A percentile compares a stretch with the other conserved stretches of the same genome.
Evolutionary conservation across 805 yeast genomes (phyloP).

Genomic region (Suhomyces pyralidae): DNA sequence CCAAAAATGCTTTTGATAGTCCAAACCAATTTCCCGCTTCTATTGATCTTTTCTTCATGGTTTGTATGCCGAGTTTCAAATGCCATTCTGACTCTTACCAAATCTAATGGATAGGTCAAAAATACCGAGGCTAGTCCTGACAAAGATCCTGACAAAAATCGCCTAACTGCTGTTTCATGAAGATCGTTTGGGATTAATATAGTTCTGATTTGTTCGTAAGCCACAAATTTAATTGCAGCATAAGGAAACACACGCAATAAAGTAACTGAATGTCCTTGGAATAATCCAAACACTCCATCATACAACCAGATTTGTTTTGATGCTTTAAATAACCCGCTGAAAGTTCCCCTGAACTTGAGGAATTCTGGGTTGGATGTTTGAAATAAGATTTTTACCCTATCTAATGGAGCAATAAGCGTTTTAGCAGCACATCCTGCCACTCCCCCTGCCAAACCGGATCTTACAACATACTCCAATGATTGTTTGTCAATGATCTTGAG

Average conservation of each 20-base stretch:
- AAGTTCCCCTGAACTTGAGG: slow-evolving; percentile 72
- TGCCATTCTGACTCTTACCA: slow-evolving; percentile 87
- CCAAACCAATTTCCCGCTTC: slow-evolving; percentile 32
- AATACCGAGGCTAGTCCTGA: slow-evolving; percentile 87
- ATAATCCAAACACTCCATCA: slow-evolving; percentile 80
- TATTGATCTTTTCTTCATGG: slow-evolving; percentile 15
- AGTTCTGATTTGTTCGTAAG: slow-evolving; percentile 88
- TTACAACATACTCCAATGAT: slow-evolving; percentile 70
- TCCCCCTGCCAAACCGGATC: slow-evolving; percentile 93
- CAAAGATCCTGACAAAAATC: slow-evolving; percentile 84
- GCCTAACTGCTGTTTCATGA: slow-evolving; percentile 75
- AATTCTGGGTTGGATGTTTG: slow-evolving; percentile 94
- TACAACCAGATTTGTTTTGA: slow-evolving; percentile 57
- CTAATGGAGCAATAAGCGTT: slow-evolving; percentile 91
- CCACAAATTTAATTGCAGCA: slow-evolving; percentile 94
- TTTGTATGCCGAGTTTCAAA: slow-evolving; percentile 58
- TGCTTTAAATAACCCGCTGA: slow-evolving; percentile 73
- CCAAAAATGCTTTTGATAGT: slow-evolving; percentile 30
- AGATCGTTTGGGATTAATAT: slow-evolving; percentile 69
- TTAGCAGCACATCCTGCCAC: slow-evolving; percentile 95
- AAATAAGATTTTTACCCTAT: slow-evolving; percentile 89
- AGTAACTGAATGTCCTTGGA: slow-evolving; percentile 95
- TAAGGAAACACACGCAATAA: slow-evolving; percentile 89
- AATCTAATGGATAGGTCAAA: slow-evolving; percentile 87
- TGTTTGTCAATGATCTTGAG: slow-evolving; percentile 57